Conservation (phyloP, 768 basidiomycete genomes). For the Russula olivacea region DNA sequence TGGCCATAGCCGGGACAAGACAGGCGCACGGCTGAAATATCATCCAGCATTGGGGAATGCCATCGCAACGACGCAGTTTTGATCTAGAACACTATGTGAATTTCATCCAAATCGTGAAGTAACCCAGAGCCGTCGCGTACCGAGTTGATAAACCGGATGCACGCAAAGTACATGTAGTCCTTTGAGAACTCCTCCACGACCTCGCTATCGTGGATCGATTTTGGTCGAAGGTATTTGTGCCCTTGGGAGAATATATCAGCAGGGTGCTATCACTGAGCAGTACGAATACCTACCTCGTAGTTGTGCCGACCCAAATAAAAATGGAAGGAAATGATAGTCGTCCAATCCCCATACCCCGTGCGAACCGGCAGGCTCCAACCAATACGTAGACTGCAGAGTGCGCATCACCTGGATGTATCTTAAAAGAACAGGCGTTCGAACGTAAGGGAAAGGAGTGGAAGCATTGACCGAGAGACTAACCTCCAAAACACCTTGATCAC, state of each 20-base stretch:
- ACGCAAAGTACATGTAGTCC: conserved; percentile 95
- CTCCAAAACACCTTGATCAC: conserved; percentile 88
- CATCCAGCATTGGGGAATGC: conserved; percentile 99
- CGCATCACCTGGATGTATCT: conserved; percentile 80
- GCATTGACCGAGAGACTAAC: conserved; percentile 31
- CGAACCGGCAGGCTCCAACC: conserved; percentile 98
- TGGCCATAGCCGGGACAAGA: not conserved
- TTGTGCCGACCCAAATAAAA: conserved; percentile 82
- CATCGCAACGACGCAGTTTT: conserved; percentile 93
- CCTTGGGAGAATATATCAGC: conserved; percentile 2
- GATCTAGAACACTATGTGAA: conserved; percentile 45
- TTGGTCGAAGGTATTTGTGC: conserved; percentile 89
- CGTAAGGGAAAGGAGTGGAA: not conserved
- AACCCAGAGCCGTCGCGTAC: conserved; percentile 37
- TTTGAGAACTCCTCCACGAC: conserved; percentile 87
- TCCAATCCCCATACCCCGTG: conserved; percentile 98
- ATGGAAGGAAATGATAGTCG: conserved; percentile 94
- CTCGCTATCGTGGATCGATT: conserved; percentile 87
- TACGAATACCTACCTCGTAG: conserved; percentile 42
- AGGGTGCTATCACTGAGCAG: not conserved
- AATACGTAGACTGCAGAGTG: conserved; percentile 84
- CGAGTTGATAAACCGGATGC: conserved; percentile 93
- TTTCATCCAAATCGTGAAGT: not conserved
- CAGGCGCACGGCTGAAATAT: conserved; percentile 72
- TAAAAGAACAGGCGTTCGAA: not conserved